Conservation (phyloP, 345 rosid genomes). For the Corymbia maculata region DNA sequence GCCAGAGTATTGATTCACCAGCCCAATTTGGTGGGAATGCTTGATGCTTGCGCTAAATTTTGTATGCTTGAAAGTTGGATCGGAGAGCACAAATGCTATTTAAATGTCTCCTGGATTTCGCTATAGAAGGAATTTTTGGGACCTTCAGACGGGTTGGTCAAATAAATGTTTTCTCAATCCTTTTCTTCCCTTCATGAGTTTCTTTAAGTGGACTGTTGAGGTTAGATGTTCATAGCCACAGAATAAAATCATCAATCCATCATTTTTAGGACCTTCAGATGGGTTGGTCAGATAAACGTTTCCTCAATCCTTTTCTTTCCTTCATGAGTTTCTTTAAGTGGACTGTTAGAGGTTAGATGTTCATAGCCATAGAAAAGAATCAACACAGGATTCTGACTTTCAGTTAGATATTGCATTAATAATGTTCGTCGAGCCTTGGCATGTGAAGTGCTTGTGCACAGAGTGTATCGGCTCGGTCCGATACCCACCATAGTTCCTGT, state of each 20-base stretch:
- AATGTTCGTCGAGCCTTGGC: background rate
- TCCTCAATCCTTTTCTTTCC: background rate
- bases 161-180: background rate
- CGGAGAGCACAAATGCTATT: constrained; percentile 25
- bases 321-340: background rate
- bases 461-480: background rate
- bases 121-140: constrained; percentile 15
- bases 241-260: background rate
- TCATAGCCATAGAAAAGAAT: background rate
- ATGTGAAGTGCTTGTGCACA: background rate
- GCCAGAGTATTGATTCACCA: background rate
- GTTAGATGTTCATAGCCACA: background rate
- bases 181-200: background rate
- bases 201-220: background rate
- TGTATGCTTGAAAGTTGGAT: constrained; percentile 14
- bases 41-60: background rate
- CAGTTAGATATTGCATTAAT: background rate
- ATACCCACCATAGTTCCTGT: background rate
- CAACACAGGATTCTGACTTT: background rate
- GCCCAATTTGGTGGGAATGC: background rate
- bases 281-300: constrained; percentile 5
- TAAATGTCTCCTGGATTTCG: constrained; percentile 36
- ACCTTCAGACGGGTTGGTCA: constrained; percentile 19
- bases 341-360: background rate
- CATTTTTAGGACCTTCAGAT: constrained; percentile 11